Evolutionary conservation across 2,329 filamentous ascomycete species (phyloP).

Genomic region (Sporothrix globosa): DNA sequence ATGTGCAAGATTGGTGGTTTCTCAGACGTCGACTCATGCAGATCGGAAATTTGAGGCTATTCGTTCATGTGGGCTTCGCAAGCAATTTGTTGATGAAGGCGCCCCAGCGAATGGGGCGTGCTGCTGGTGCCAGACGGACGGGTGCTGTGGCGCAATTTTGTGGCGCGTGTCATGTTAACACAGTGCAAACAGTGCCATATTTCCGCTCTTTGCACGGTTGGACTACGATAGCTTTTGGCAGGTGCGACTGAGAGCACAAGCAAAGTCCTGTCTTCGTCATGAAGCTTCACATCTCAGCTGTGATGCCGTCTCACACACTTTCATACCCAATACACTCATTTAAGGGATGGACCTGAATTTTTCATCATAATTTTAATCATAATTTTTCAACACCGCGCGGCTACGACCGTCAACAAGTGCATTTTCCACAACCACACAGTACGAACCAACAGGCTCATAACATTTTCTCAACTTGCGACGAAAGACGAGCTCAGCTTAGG

Average conservation of each 20-base stretch:
- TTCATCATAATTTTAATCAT: background rate
- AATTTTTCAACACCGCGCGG: background rate
- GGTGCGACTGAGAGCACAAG: constrained; percentile 8
- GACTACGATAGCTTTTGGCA: constrained; percentile 24
- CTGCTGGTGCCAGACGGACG: background rate
- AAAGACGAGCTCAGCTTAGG: background rate
- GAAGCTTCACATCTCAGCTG: constrained; percentile 6
- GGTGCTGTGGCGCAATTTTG: constrained; percentile 20
- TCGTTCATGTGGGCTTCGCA: constrained; percentile 29
- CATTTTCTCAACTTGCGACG: background rate
- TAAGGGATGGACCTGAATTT: background rate
- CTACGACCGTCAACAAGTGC: background rate
- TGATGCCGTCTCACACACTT: constrained; percentile 6
- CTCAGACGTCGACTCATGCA: constrained; percentile 19
- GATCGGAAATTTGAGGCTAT: constrained; percentile 30
- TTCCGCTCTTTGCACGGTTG: background rate
- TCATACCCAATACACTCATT: background rate
- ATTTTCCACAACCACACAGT: background rate
- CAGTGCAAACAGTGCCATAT: background rate
- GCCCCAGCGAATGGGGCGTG: constrained; percentile 6
- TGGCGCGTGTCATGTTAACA: constrained; percentile 8
- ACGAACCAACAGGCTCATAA: background rate
- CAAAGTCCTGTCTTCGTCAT: background rate
- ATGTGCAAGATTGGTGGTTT: constrained; percentile 5
- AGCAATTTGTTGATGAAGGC: constrained; percentile 22